These are phyloP conservation scores for Aspergillus ellipticus DNA, from an alignment of 495 filamentous ascomycete species.

Conservation along the genomic window DNA sequence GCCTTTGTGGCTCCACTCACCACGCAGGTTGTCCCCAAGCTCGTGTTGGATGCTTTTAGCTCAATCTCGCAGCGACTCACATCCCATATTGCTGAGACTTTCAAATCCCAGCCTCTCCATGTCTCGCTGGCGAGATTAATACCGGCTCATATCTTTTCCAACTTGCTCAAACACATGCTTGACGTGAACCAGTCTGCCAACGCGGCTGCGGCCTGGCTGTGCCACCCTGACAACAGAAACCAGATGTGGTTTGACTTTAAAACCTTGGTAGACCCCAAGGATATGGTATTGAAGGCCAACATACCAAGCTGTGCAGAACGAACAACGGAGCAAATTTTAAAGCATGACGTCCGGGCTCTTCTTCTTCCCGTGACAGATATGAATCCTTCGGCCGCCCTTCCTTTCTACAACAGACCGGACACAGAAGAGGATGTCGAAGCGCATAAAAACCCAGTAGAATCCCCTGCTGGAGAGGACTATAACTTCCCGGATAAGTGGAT, in stretches of 20 bases:
- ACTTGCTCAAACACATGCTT: constrained; percentile 76
- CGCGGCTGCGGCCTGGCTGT: constrained; percentile 46
- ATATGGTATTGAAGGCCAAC: constrained; percentile 43
- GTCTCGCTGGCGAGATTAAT: constrained; percentile 80
- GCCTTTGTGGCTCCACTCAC: constrained; percentile 79
- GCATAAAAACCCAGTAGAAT: constrained; percentile 35
- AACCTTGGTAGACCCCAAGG: constrained; percentile 65
- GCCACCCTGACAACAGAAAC: constrained; percentile 45
- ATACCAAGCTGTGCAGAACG: constrained; percentile 38
- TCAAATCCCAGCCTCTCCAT: constrained; percentile 75
- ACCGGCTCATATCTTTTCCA: constrained; percentile 85
- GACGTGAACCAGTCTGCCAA: constrained; percentile 85
- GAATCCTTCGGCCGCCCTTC: constrained; percentile 26
- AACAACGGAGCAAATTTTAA: constrained; percentile 62
- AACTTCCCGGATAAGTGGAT: constrained; percentile 85
- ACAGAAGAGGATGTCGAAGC: constrained; percentile 31
- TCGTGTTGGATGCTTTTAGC: constrained; percentile 76
- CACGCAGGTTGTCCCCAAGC: constrained; percentile 80
- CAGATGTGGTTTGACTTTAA: constrained; percentile 96
- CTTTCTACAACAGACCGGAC: constrained; percentile 44
- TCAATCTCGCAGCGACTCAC: constrained; percentile 78
- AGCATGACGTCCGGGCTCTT: constrained; percentile 68
- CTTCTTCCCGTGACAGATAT: constrained; percentile 48
- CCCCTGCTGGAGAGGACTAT: constrained; percentile 39
- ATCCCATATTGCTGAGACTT: constrained; percentile 70